phyloP scores from a whole-genome alignment of 2,329 filamentous ascomycete species.

The Alternaria burnsii region DNA sequence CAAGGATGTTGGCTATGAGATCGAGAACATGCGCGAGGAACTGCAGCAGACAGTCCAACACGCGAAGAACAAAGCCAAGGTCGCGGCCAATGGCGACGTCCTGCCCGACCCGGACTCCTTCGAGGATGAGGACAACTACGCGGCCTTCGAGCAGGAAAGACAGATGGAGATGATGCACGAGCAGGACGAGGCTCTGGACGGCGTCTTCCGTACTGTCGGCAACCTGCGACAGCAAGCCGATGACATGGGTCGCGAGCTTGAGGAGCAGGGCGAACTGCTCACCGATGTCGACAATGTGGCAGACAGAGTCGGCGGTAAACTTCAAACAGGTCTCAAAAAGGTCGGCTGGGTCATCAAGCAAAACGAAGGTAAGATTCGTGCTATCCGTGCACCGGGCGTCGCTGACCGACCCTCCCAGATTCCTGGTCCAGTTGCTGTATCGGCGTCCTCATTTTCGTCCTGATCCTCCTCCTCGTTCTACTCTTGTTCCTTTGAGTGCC shows the following conservation, averaged over 20 bases:
- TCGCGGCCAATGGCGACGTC: conserved; percentile 55
- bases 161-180: conserved; percentile 92
- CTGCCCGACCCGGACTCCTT: conserved; percentile 69
- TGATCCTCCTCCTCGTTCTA: conserved; percentile 86
- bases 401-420: conserved; percentile 54
- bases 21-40: conserved; percentile 89
- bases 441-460: conserved; percentile 82
- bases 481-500: conserved; percentile 68
- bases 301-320: conserved; percentile 84
- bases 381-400: not conserved
- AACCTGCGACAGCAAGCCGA: conserved; percentile 90
- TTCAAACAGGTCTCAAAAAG: conserved; percentile 87
- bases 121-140: conserved; percentile 69
- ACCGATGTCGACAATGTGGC: conserved; percentile 84
- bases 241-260: conserved; percentile 94
- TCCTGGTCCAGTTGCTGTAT: conserved; percentile 89
- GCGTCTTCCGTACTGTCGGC: conserved; percentile 91
- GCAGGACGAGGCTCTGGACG: conserved; percentile 92
- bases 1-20: conserved; percentile 85
- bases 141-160: conserved; percentile 87
- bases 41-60: conserved; percentile 67
- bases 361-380: conserved; percentile 76
- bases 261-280: conserved; percentile 91
- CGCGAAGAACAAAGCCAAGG: conserved; percentile 50
- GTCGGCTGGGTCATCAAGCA: conserved; percentile 83